Evolutionary conservation across 2,329 filamentous ascomycete genomes (phyloP).

Genomic region (Colletotrichum caudatum): DNA sequence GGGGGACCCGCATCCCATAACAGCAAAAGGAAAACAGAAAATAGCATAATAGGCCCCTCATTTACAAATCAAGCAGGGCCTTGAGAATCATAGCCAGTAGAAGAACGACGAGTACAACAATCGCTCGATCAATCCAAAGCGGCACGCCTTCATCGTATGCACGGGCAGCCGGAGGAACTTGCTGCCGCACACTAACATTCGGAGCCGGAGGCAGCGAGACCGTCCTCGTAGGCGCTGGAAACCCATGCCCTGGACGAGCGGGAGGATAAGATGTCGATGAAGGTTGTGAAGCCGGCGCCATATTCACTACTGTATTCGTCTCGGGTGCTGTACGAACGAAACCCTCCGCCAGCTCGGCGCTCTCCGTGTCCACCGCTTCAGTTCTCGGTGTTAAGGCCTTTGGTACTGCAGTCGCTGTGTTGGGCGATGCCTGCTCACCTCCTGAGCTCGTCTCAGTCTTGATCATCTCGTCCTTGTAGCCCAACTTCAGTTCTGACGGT

Average conservation of each 20-base stretch:
- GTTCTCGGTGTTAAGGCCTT: neutral
- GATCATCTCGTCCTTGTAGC: slow-evolving; percentile 78
- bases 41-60: neutral
- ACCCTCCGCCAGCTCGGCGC: slow-evolving; percentile 66
- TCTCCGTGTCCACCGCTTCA: slow-evolving; percentile 54
- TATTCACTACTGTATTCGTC: slow-evolving; percentile 5
- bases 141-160: slow-evolving; percentile 65
- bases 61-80: slow-evolving; percentile 55
- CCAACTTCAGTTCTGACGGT: slow-evolving; percentile 71
- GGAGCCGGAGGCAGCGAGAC: slow-evolving; percentile 45
- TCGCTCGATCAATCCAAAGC: slow-evolving; percentile 84
- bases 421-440: neutral
- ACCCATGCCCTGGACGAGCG: slow-evolving; percentile 45
- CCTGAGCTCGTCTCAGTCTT: slow-evolving; percentile 47
- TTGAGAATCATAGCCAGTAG: slow-evolving; percentile 78
- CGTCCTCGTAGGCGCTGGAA: slow-evolving; percentile 48
- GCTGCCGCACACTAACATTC: slow-evolving; percentile 27
- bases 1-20: neutral
- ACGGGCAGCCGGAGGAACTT: slow-evolving; percentile 23
- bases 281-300: neutral
- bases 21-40: neutral
- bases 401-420: neutral
- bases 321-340: slow-evolving; percentile 65
- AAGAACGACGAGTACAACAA: slow-evolving; percentile 77
- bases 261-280: slow-evolving; percentile 6